Percentiles rank a stretch among this genome's conserved stretches.
Evolutionary conservation across 495 filamentous ascomycete genomes (phyloP).

Genomic region (Podospora pseudocomata): DNA sequence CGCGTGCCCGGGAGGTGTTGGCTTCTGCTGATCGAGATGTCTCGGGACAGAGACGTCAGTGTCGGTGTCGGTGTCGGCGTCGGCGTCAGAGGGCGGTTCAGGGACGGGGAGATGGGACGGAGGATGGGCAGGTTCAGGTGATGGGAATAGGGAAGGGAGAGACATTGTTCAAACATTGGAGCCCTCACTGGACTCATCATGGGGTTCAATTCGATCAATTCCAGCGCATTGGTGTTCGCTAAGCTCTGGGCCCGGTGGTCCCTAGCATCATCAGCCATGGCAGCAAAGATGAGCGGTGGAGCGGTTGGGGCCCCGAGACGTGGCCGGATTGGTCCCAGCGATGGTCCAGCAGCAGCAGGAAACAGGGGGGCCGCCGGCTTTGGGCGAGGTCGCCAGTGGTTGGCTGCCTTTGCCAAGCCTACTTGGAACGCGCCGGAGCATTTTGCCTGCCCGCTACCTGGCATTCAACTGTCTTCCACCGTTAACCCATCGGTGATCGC

Average conservation of each 20-base stretch:
- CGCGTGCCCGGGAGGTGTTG: background rate
- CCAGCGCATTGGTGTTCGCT: constrained; percentile 6
- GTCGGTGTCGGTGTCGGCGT: background rate
- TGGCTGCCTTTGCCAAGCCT: constrained; percentile 3
- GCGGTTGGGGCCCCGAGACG: constrained; percentile 10
- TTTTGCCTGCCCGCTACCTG: background rate
- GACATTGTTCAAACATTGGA: constrained; percentile 17
- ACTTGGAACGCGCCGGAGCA: background rate
- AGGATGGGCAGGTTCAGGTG: constrained; percentile 3
- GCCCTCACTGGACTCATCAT: constrained; percentile 14
- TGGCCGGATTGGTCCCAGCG: constrained; percentile 16
- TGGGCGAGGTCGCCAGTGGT: background rate
- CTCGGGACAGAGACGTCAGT: background rate
- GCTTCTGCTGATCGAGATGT: background rate
- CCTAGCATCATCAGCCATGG: constrained; percentile 3
- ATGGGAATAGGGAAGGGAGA: constrained; percentile 8
- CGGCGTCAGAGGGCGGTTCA: background rate
- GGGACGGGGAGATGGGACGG: background rate
- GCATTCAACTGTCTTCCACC: background rate
- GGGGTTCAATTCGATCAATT: constrained; percentile 18
- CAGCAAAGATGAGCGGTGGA: constrained; percentile 23
- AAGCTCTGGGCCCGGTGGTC: constrained; percentile 9
- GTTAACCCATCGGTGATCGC: background rate
- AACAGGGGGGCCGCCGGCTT: constrained; percentile 6
- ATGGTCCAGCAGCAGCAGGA: background rate